Evolutionary conservation across 768 basidiomycete species (phyloP).

Genomic region (Phanerochaete sordida): DNA sequence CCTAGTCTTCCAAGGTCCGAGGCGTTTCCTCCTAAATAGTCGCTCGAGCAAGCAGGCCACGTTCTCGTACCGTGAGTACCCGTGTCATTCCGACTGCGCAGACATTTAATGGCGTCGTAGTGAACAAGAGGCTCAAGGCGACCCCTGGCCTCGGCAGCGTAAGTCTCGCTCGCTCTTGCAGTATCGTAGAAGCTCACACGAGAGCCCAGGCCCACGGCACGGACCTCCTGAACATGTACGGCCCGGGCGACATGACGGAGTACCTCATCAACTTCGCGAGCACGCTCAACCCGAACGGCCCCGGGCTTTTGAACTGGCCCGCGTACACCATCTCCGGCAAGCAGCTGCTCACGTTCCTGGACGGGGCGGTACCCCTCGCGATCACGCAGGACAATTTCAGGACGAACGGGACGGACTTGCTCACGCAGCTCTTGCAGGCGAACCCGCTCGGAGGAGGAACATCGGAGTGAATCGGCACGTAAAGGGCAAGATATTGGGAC

Average conservation of each 20-base stretch:
- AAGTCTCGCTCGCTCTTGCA: too few relatives aligned
- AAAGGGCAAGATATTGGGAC: too few relatives aligned
- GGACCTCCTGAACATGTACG: slow-evolving; percentile 41
- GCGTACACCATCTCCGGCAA: slow-evolving; percentile 25
- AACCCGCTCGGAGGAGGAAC: too few relatives aligned
- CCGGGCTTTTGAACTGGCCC: slow-evolving; percentile 38
- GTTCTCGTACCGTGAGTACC: slow-evolving; percentile 19
- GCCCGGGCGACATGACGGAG: slow-evolving; percentile 39
- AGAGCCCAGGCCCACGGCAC: slow-evolving; percentile 42
- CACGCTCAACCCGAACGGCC: slow-evolving; percentile 42
- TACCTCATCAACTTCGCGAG: slow-evolving; percentile 43
- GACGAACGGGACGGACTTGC: not conserved
- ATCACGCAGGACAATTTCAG: slow-evolving; percentile 7
- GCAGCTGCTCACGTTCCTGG: slow-evolving; percentile 8
- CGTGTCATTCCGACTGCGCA: too few relatives aligned
- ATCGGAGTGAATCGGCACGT: too few relatives aligned
- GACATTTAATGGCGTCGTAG: not conserved
- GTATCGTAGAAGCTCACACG: too few relatives aligned
- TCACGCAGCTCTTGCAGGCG: too few relatives aligned
- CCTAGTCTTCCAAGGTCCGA: slow-evolving; percentile 22
- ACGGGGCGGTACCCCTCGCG: not conserved
- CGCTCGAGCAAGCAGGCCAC: slow-evolving; percentile 16
- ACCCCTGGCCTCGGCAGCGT: slow-evolving; percentile 4
- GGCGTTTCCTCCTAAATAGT: slow-evolving; percentile 22
- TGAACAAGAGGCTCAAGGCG: slow-evolving; percentile 10